phyloP scores from a whole-genome alignment of 768 basidiomycete genomes.

The Calocera viscosa region DNA sequence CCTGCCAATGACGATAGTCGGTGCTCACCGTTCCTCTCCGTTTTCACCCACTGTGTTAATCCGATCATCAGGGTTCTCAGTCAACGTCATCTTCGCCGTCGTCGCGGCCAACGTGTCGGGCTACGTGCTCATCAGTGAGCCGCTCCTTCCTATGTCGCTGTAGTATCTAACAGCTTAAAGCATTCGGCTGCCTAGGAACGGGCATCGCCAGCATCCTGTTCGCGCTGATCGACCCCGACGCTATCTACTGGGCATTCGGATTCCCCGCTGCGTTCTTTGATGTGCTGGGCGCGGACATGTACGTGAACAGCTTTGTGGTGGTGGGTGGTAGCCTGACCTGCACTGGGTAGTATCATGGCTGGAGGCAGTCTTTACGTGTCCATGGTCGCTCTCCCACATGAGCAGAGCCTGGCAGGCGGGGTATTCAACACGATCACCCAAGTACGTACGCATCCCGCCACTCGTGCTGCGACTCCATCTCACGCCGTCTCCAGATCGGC shows the following conservation, averaged over 20 bases:
- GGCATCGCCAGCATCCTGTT: conserved; percentile 49
- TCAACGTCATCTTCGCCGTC: conserved; percentile 55
- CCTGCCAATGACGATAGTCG: conserved; percentile 60
- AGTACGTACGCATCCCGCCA: conserved; percentile 26
- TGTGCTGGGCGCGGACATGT: conserved; percentile 72
- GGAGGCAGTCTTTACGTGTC: conserved; percentile 60
- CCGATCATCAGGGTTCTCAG: not conserved
- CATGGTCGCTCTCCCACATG: conserved; percentile 48
- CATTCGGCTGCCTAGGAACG: conserved; percentile 47
- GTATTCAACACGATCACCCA: conserved; percentile 71
- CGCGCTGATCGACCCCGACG: conserved; percentile 46
- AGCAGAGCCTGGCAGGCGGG: conserved; percentile 65
- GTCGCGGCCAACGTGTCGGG: conserved; percentile 45
- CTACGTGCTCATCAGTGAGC: conserved; percentile 46
- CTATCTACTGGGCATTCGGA: conserved; percentile 60
- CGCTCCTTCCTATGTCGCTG: not conserved
- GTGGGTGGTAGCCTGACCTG: not conserved
- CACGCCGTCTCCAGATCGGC: conserved; percentile 39
- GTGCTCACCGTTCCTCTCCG: conserved; percentile 30
- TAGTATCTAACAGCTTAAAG: conserved; percentile 24
- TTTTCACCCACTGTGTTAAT: not conserved
- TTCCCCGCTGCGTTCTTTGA: conserved; percentile 54
- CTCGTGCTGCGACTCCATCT: not conserved
- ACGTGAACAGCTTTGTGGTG: not conserved
- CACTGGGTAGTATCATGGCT: not conserved